Percentiles rank a stretch among this genome's conserved stretches.
phyloP scores from a whole-genome alignment of 2,329 filamentous ascomycete species.

The Botrytis aclada region DNA sequence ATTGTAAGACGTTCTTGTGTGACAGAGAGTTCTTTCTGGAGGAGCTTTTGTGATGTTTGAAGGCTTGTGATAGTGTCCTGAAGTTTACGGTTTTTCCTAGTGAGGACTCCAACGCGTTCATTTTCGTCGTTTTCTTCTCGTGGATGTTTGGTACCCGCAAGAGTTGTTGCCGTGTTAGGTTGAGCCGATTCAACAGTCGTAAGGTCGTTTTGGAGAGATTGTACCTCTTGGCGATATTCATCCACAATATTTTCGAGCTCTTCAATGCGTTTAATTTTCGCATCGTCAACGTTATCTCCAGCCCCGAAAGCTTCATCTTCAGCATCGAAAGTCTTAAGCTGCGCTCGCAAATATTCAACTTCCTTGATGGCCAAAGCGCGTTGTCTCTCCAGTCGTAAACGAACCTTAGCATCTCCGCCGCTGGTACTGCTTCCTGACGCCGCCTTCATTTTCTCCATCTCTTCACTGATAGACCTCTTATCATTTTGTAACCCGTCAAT shows the following conservation, averaged over 20 bases:
- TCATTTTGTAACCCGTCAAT: conserved; percentile 72
- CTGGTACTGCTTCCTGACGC: conserved; percentile 41
- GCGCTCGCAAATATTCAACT: conserved; percentile 87
- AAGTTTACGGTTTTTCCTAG: conserved; percentile 82
- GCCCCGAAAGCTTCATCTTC: conserved; percentile 87
- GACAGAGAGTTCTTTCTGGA: conserved; percentile 74
- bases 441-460: conserved; percentile 68
- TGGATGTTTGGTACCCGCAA: conserved; percentile 60
- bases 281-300: conserved; percentile 67
- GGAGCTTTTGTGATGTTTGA: conserved; percentile 66
- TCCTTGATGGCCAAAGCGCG: conserved; percentile 84
- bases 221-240: conserved; percentile 77
- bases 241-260: conserved; percentile 85
- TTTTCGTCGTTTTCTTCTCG: conserved; percentile 56
- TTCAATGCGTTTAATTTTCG: conserved; percentile 69
- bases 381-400: conserved; percentile 78
- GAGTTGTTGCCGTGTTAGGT: conserved; percentile 40
- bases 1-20: conserved; percentile 68
- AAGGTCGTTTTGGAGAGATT: conserved; percentile 72
- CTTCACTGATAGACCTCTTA: conserved; percentile 58
- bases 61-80: conserved; percentile 72
- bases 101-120: conserved; percentile 74
- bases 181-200: conserved; percentile 55
- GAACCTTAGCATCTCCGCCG: conserved; percentile 60
- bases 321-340: conserved; percentile 81